Conservation (phyloP, 495 filamentous ascomycete species). For the Hyaloscypha hepaticicola region DNA sequence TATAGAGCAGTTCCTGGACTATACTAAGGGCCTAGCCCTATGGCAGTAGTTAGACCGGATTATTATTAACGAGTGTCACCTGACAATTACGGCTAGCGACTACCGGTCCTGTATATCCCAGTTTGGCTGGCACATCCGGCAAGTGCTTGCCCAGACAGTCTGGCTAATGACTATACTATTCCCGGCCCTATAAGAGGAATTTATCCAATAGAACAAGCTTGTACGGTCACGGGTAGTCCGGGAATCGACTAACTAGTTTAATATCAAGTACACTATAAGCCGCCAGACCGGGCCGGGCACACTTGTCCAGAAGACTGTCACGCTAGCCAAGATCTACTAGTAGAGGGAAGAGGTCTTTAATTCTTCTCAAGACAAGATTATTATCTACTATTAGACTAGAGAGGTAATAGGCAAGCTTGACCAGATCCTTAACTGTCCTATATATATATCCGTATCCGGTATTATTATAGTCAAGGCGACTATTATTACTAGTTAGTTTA, state of each 20-base stretch:
- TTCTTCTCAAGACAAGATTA: background rate
- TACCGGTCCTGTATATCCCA: background rate
- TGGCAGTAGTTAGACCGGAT: background rate
- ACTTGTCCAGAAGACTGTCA: background rate
- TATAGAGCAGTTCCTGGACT: background rate
- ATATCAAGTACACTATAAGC: background rate
- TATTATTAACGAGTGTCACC: background rate
- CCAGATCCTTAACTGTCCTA: background rate
- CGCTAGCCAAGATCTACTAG: background rate
- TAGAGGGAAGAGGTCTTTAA: constrained; percentile 2
- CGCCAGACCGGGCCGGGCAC: background rate
- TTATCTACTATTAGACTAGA: background rate
- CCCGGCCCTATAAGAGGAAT: background rate
- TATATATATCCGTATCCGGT: background rate
- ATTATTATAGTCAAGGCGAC: background rate
- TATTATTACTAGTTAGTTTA: background rate
- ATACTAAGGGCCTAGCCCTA: background rate
- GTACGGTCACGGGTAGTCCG: background rate
- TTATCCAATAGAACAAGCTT: background rate
- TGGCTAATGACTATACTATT: background rate
- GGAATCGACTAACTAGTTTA: background rate
- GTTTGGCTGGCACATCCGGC: background rate
- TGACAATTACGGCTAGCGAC: background rate
- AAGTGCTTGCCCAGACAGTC: background rate
- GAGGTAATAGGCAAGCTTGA: background rate